A percentile compares a stretch with the other conserved stretches of the same genome.
Conservation (phyloP, 1,284 basidiomycete species). For the Ganoderma lucidum region DNA sequence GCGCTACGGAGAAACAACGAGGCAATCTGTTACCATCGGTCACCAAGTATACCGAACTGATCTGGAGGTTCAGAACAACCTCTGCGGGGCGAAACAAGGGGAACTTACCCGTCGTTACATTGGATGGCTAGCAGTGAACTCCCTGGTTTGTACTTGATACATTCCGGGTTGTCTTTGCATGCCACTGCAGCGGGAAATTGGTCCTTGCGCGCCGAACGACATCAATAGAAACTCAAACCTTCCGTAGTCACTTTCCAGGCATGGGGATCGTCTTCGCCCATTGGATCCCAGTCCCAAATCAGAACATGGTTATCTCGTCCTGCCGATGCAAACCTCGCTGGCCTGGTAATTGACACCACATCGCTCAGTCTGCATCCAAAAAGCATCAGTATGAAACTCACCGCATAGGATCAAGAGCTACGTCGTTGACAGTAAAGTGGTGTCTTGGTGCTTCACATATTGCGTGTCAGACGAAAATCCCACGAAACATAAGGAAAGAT, state of each 20-base stretch:
- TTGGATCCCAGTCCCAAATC: constrained; percentile 32
- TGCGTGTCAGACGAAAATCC: background rate
- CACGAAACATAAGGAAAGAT: background rate
- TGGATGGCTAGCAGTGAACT: constrained; percentile 30
- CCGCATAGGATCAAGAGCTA: constrained; percentile 37
- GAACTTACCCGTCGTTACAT: constrained; percentile 34
- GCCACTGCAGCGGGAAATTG: background rate
- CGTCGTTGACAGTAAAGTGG: constrained; percentile 35
- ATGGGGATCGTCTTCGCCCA: constrained; percentile 9
- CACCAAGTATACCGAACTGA: constrained; percentile 26
- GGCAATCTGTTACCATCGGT: constrained; percentile 5
- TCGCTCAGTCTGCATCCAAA: background rate
- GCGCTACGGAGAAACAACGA: constrained; percentile 10
- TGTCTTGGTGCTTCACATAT: background rate
- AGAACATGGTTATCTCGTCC: constrained; percentile 33
- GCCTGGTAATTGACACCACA: constrained; percentile 23
- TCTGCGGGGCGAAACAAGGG: background rate
- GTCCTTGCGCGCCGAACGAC: background rate
- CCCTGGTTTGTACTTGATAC: constrained; percentile 33
- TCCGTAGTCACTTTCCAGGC: background rate
- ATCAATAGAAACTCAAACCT: background rate
- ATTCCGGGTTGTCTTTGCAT: constrained; percentile 31
- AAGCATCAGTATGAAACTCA: constrained; percentile 15
- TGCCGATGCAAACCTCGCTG: constrained; percentile 32
- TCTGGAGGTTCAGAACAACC: background rate